Percentiles rank a stretch among this genome's conserved stretches.
phyloP scores from a whole-genome alignment of 345 rosid genomes.

The Eucalyptus grandis region DNA sequence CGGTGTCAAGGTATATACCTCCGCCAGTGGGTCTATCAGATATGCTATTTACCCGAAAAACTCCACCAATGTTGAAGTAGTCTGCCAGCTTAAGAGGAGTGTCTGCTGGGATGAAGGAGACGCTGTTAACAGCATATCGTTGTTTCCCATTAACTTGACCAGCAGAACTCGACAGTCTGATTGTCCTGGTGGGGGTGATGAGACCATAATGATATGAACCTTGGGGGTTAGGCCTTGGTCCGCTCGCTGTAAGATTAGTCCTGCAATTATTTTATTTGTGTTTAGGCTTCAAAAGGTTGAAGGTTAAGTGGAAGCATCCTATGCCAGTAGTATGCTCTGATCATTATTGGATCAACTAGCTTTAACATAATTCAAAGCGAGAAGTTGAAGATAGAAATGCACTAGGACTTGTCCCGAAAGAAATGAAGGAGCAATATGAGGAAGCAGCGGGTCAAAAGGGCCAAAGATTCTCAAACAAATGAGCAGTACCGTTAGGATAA shows the following conservation, averaged over 20 bases:
- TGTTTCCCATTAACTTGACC: conserved; percentile 84
- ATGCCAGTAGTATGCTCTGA: background rate
- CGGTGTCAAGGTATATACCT: conserved; percentile 66
- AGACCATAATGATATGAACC: conserved; percentile 98
- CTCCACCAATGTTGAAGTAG: conserved; percentile 80
- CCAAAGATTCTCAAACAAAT: background rate
- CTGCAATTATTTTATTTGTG: conserved; percentile 13
- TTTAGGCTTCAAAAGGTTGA: background rate
- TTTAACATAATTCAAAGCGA: background rate
- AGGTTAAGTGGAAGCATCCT: background rate
- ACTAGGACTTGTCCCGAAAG: background rate
- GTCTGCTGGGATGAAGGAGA: conserved; percentile 60
- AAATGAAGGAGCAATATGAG: background rate
- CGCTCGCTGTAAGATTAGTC: conserved; percentile 93
- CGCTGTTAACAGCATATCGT: conserved; percentile 82
- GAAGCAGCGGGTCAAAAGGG: background rate
- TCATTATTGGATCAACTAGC: background rate
- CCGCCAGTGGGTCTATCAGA: conserved; percentile 63
- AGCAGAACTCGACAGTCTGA: conserved; percentile 63
- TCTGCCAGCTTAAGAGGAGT: conserved; percentile 94
- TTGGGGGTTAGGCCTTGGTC: conserved; percentile 99
- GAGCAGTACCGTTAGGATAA: background rate
- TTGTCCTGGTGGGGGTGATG: conserved; percentile 63
- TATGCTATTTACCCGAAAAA: conserved; percentile 58
- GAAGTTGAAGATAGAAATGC: background rate